Conservation (phyloP, 768 basidiomycete genomes). For the Mycena venus region DNA sequence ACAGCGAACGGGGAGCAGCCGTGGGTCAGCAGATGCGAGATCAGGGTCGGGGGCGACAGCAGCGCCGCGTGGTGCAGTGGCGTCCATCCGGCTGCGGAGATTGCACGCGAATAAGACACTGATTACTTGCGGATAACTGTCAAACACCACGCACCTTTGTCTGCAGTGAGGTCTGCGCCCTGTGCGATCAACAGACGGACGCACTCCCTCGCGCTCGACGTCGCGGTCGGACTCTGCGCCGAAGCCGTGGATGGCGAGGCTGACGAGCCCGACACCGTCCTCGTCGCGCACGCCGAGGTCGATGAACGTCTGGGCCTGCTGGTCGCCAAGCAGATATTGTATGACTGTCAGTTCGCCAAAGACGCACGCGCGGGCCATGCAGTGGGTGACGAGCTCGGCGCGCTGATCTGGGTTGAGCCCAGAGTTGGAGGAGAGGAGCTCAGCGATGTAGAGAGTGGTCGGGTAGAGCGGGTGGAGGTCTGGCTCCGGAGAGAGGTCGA, state of each 20-base stretch:
- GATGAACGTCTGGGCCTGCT: slow-evolving; percentile 72
- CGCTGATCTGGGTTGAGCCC: slow-evolving; percentile 79
- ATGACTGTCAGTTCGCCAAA: slow-evolving; percentile 84
- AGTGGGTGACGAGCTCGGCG: slow-evolving; percentile 79
- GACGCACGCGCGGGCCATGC: slow-evolving; percentile 78
- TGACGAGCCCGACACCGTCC: slow-evolving; percentile 87
- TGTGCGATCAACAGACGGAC: slow-evolving; percentile 84
- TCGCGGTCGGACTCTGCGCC: slow-evolving; percentile 86
- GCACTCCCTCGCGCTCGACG: slow-evolving; percentile 92
- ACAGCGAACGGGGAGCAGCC: slow-evolving; percentile 86
- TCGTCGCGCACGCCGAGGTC: slow-evolving; percentile 85
- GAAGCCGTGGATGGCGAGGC: slow-evolving; percentile 84
- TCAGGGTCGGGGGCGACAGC: slow-evolving; percentile 88
- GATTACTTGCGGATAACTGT: slow-evolving; percentile 4
- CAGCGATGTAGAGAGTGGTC: slow-evolving; percentile 70
- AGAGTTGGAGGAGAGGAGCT: slow-evolving; percentile 74
- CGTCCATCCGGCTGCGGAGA: slow-evolving; percentile 88
- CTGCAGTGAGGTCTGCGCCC: slow-evolving; percentile 78
- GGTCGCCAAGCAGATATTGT: slow-evolving; percentile 78
- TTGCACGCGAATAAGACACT: slow-evolving; percentile 15
- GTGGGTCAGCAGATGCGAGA: slow-evolving; percentile 93
- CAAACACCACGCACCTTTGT: slow-evolving; percentile 67
- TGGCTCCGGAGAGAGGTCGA: slow-evolving; percentile 80
- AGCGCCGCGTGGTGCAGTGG: slow-evolving; percentile 93
- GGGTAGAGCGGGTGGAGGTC: slow-evolving; percentile 88